Conservation (phyloP, 2,329 filamentous ascomycete genomes). For the Truncatella angustata region DNA sequence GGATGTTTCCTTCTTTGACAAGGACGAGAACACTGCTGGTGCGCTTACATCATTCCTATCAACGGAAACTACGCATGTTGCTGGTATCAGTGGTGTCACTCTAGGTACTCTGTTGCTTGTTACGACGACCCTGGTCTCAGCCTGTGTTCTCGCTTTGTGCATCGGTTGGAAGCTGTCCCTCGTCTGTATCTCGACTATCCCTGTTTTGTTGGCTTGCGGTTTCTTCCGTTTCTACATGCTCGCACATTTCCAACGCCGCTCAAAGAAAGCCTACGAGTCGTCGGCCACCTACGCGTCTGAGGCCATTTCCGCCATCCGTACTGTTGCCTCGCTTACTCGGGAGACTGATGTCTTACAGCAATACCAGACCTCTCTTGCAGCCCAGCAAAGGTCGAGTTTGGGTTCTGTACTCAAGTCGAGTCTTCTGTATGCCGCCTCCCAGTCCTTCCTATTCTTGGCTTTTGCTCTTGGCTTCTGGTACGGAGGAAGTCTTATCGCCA, state of each 20-base stretch:
- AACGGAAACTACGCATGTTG: conserved; percentile 84
- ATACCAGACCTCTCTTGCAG: conserved; percentile 66
- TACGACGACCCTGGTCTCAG: conserved; percentile 72
- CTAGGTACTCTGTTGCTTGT: conserved; percentile 84
- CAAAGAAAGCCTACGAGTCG: conserved; percentile 75
- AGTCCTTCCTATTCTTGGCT: conserved; percentile 79
- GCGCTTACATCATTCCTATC: conserved; percentile 86
- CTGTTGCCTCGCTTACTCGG: conserved; percentile 85
- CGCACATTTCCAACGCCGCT: conserved; percentile 72
- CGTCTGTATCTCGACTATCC: conserved; percentile 77
- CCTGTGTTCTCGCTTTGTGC: conserved; percentile 67
- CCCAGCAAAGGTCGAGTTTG: conserved; percentile 66
- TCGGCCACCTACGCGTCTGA: conserved; percentile 90
- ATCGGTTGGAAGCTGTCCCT: conserved; percentile 87
- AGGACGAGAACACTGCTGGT: conserved; percentile 83
- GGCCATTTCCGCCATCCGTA: conserved; percentile 89
- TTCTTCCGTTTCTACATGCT: conserved; percentile 86
- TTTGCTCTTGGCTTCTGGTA: conserved; percentile 94
- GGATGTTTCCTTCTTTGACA: conserved; percentile 89
- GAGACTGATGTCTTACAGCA: conserved; percentile 75
- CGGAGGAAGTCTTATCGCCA: conserved; percentile 72
- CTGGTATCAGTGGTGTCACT: conserved; percentile 83
- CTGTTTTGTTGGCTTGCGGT: conserved; percentile 75
- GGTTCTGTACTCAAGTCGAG: conserved; percentile 75
- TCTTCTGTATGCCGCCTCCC: conserved; percentile 76